Base-by-base conservation (phyloP, 108 stramenopile genomes). In the Cyclotella baltica region DNA sequence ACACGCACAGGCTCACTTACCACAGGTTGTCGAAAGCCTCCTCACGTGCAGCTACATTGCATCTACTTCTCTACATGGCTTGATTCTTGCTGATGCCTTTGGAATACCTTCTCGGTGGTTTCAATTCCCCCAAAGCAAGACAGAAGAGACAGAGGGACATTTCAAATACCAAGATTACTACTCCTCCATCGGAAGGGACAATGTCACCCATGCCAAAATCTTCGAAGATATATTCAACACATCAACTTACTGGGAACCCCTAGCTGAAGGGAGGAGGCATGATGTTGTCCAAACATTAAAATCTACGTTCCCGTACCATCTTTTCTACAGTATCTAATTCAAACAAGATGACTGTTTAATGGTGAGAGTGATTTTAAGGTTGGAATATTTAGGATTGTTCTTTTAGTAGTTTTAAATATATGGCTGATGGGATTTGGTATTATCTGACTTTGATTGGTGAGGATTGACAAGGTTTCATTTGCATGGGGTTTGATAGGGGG, bases 141-240 rank as follows among this genome's bases (percentile, higher is more conserved):
- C 31, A 8, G 33, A 31, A 33, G 28, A 18, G n/a, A 62, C 59
- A 30, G 59, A 62, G 13, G 31, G 59, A 15, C 27, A 11, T 5
- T 62, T 34, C 59, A 62, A 62, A 34, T 62, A 62, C 3, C 59
- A 62, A 62, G 59, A 62, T 33, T 62, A 62, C 30, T 34, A 30
- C 10, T n/a, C 27, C 27, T 30, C 31, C 59, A 62, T 62, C 9
- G 31, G 59, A 33, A 6, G 40, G 6, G 10, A 43, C 6, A 13
- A 6, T 11, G 6, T 13, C 6, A 43, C 40, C 6, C 40, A 6
- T 11, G 13, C 6, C 13, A 11, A 6, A 11, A 13, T 43, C 40
- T 43, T 43, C 13, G 40, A 43, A 6, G 13, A 11, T 6, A 43
- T 11, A 43, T 13, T 43, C 13, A 43, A 43, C 13, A 11, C 40